Evolutionary conservation across 2,329 filamentous ascomycete genomes (phyloP).

Genomic region (Penicillium sp.): DNA sequence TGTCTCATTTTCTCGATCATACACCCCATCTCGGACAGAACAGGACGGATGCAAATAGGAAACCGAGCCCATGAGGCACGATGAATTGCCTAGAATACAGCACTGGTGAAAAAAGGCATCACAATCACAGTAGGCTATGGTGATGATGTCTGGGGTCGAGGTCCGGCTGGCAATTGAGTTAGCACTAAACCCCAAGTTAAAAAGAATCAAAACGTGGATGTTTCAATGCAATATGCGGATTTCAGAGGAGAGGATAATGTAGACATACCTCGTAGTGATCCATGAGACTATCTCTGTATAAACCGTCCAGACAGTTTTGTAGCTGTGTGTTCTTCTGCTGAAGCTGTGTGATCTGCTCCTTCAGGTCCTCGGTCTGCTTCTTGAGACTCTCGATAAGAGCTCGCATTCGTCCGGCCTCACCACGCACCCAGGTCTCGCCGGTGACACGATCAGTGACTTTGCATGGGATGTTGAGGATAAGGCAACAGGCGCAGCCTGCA

Average conservation of each 20-base stretch:
- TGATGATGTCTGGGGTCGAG: neutral
- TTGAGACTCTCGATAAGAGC: slow-evolving; percentile 13
- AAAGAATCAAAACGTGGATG: neutral
- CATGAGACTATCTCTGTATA: neutral
- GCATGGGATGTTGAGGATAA: slow-evolving; percentile 14
- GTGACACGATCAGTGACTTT: slow-evolving; percentile 26
- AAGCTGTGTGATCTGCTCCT: neutral
- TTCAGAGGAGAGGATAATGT: neutral
- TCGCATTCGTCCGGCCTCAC: slow-evolving; percentile 15
- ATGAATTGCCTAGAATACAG: neutral
- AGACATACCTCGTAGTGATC: neutral
- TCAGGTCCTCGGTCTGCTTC: slow-evolving; percentile 3
- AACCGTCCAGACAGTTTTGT: neutral
- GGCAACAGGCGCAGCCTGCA: slow-evolving; percentile 21
- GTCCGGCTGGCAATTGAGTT: neutral
- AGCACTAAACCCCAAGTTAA: neutral
- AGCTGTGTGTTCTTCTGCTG: slow-evolving; percentile 4
- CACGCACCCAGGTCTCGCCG: slow-evolving; percentile 20
- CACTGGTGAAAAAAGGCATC: neutral
- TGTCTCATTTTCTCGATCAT: neutral
- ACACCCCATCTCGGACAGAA: neutral
- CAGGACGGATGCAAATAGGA: neutral
- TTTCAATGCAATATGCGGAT: neutral
- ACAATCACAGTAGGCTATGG: neutral
- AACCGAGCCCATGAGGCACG: neutral